These are phyloP conservation scores for Volvariella volvacea DNA, from an alignment of 1,284 basidiomycete genomes.

Conservation along the genomic window DNA sequence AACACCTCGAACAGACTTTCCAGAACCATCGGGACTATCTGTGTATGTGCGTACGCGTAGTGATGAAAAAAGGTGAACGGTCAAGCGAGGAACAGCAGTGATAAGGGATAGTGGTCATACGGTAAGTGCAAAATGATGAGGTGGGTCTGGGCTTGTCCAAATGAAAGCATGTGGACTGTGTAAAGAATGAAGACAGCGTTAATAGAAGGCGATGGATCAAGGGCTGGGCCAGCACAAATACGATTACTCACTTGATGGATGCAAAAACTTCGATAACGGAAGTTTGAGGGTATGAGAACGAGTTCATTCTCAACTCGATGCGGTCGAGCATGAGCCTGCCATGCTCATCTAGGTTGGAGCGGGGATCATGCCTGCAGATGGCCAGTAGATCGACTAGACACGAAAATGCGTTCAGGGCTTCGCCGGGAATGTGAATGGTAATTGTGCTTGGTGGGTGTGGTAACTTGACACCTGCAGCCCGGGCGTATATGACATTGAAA, in stretches of 20 bases:
- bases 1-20: conserved; percentile 37
- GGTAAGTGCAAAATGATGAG: conserved; percentile 53
- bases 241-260: conserved; percentile 31
- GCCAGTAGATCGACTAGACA: not conserved
- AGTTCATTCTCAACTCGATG: conserved; percentile 35
- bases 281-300: conserved; percentile 30
- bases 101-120: conserved; percentile 24
- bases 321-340: conserved; percentile 23
- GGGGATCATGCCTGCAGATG: not conserved
- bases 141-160: conserved; percentile 54
- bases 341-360: conserved; percentile 13
- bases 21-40: conserved; percentile 44
- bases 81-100: conserved; percentile 5
- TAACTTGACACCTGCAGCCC: not conserved
- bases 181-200: not conserved
- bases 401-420: not conserved
- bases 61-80: not conserved
- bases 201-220: not conserved
- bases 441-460: not conserved
- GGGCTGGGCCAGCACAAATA: not conserved
- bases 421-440: not conserved
- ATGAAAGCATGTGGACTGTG: conserved; percentile 40
- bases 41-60: not conserved
- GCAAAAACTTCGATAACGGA: conserved; percentile 32
- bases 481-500: too few relatives aligned